A percentile compares a stretch with the other conserved stretches of the same genome.
Conservation (phyloP, 2,329 filamentous ascomycete species). For the Cordyceps cateniannulata region DNA sequence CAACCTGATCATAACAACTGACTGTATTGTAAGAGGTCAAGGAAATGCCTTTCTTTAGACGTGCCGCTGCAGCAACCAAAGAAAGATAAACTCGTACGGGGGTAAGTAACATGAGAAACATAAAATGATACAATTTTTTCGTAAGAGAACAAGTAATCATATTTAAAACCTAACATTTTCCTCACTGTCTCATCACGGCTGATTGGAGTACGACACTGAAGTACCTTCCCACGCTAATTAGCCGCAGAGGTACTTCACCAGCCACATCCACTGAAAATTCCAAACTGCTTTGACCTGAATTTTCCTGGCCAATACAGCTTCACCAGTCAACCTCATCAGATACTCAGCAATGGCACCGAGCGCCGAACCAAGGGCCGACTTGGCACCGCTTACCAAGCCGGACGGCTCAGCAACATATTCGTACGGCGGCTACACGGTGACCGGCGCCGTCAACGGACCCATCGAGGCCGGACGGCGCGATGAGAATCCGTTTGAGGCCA, state of each 20-base stretch:
- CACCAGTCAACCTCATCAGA: constrained; percentile 6
- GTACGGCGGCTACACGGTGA: constrained; percentile 69
- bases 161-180: too few species aligned
- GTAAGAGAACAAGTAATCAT: too few species aligned
- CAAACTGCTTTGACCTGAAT: background rate
- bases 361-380: constrained; percentile 42
- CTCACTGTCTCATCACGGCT: too few species aligned
- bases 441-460: constrained; percentile 85
- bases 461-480: constrained; percentile 85
- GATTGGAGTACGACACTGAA: too few species aligned
- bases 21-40: too few species aligned
- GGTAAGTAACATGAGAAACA: too few species aligned
- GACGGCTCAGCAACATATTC: constrained; percentile 78
- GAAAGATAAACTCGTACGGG: too few species aligned
- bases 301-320: background rate
- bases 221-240: background rate
- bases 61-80: too few species aligned
- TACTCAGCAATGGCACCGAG: constrained; percentile 36
- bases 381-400: constrained; percentile 59
- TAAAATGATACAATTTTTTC: too few species aligned
- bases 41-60: too few species aligned
- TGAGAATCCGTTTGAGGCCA: constrained; percentile 85
- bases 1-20: too few species aligned
- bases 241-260: background rate
- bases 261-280: background rate